Base-by-base conservation (phyloP, 495 filamentous ascomycete species). In the Staphylotrichum tortipilum region DNA sequence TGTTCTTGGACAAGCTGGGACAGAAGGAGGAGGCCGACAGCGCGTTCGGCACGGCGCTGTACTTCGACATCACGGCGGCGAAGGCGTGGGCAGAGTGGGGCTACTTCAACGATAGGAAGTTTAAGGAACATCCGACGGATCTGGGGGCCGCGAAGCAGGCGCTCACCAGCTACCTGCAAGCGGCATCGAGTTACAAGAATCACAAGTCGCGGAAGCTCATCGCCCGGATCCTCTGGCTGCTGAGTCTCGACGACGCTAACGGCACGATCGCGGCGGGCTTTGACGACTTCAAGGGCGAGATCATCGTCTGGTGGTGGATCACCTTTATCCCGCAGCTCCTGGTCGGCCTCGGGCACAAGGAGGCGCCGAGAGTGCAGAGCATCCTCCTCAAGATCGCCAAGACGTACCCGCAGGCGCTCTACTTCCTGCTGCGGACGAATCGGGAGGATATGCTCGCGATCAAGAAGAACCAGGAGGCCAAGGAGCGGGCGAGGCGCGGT, bases 11-110 rank as follows among this genome's bases (percentile, higher is more conserved):
- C 49, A 97, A 95, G 68, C 77, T 97, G 7, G 79, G 81, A 38
- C 82, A 94, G 52, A 86, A 88, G 58, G 82, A 85, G 12, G 94
- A 97, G 47, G 89, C 92, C 6, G 88, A 95, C 57, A 84, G 86
- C 48, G 92, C 94, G 4, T 99, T 92, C 63, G 91, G 94, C 34
- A 87, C 87, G 34, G 94, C 94, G 2, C 70, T 99, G 19, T 95
- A 88, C 67, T 95, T 91, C 54, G 94, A 99, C 57, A 84, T 99
- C 57, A 86, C 86, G 53, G 79, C 95, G 26, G 84, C 92, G 0
- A 99, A 99, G 67, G 94, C 94, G 5, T 99, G 94, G 94, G 91
- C 92, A 49, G 94, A 97, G 68, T 99, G 94, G 94, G 94, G 91
- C 38, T 88, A 91, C 58, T 99, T 95, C 71, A 96, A 92, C 63